These are phyloP conservation scores for Dendrobium catenatum DNA, from an alignment of 106 monocot genomes.

Conservation along the genomic window DNA sequence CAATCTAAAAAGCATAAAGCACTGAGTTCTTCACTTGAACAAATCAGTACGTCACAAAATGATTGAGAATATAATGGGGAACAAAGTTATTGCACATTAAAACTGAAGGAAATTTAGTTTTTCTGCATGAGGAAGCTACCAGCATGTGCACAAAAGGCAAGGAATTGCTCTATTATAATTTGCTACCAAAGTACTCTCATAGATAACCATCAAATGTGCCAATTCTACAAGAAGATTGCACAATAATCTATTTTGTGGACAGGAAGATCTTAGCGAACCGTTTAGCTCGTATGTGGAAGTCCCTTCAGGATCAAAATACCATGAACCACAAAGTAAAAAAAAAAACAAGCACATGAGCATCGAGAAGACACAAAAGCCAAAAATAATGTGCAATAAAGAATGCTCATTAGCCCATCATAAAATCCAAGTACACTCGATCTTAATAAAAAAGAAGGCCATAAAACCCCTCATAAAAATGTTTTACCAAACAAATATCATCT, in stretches of 20 bases:
- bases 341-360: too few species aligned
- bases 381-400: too few species aligned
- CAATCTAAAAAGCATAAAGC: neutral
- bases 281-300: too few species aligned
- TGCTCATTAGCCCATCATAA: too few species aligned
- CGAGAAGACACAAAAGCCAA: too few species aligned
- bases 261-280: neutral
- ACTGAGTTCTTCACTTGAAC: neutral
- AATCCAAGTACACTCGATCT: too few species aligned
- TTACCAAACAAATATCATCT: too few species aligned
- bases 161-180: neutral
- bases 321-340: too few species aligned
- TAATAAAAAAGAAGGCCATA: too few species aligned
- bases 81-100: neutral
- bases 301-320: too few species aligned
- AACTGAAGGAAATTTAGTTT: neutral
- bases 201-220: neutral
- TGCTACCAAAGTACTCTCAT: neutral
- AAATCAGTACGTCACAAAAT: neutral
- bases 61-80: neutral
- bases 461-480: too few species aligned
- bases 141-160: neutral
- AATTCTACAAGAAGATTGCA: neutral
- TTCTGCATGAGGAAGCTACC: neutral
- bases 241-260: neutral